Conservation (phyloP, 1,139 yeast genomes). For the Geotrichum candidum region DNA sequence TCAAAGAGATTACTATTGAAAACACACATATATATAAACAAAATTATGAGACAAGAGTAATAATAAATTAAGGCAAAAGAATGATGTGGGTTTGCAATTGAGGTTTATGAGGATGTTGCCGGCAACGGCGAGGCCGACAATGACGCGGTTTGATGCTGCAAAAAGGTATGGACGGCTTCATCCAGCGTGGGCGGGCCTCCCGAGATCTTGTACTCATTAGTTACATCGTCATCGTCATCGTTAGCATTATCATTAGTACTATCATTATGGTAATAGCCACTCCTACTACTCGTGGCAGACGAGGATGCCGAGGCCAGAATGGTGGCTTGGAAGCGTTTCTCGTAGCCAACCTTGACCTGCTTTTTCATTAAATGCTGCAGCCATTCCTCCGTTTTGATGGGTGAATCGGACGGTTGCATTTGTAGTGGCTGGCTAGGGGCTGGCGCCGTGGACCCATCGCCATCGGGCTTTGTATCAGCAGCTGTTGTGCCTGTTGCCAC, state of each 20-base stretch:
- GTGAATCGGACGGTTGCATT: not conserved
- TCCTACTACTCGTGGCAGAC: not conserved
- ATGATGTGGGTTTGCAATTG: not conserved
- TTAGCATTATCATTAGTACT: not conserved
- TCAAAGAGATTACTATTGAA: too few species aligned
- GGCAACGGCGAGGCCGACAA: not conserved
- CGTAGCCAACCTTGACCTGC: constrained; percentile 35
- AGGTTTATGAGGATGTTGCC: not conserved
- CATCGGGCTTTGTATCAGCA: not conserved
- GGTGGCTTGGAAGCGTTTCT: constrained; percentile 34
- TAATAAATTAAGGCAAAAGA: too few species aligned
- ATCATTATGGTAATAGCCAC: too few species aligned
- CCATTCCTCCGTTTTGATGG: constrained; percentile 30
- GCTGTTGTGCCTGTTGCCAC: not conserved
- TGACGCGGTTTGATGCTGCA: not conserved
- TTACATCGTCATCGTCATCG: not conserved
- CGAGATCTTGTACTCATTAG: not conserved
- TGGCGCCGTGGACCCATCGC: not conserved
- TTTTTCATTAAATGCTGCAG: constrained; percentile 33
- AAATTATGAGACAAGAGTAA: too few species aligned
- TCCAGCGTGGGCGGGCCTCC: constrained; percentile 7
- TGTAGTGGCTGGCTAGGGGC: not conserved
- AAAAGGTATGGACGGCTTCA: not conserved
- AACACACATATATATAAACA: too few species aligned
- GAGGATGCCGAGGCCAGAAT: constrained; percentile 22